A percentile compares a stretch with the other conserved stretches of the same genome.
Evolutionary conservation across 129 eudicot genomes (phyloP).

Genomic region (Tanacetum coccineum): DNA sequence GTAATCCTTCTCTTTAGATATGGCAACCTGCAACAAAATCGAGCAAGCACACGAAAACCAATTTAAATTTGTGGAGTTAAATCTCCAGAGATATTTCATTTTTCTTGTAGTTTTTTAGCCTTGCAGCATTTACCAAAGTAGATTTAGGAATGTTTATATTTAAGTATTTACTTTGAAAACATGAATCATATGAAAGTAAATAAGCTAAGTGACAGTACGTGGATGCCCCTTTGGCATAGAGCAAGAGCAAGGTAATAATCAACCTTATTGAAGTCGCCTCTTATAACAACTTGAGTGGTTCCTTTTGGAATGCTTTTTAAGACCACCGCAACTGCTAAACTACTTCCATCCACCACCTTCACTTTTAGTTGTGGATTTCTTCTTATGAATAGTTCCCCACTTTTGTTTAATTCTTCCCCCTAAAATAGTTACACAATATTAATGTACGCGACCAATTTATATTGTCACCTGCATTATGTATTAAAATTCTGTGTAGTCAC

Average conservation of each 20-base stretch:
- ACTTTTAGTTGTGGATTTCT: conserved; percentile 57
- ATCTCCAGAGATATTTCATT: no score
- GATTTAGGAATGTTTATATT: no score
- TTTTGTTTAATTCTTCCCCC: conserved; percentile 47
- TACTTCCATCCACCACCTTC: conserved; percentile 76
- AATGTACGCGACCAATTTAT: neutral
- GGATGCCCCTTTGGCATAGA: conserved; percentile 63
- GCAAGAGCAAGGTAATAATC: conserved; percentile 53
- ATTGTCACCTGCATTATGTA: neutral
- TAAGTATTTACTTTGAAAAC: no score
- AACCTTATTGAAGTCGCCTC: conserved; percentile 53
- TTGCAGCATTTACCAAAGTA: no score
- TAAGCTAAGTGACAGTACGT: conserved; percentile 33
- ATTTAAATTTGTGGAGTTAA: no score
- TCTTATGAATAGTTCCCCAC: conserved; percentile 47
- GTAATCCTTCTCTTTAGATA: conserved; percentile 41
- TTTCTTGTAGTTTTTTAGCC: no score
- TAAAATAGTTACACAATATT: conserved; percentile 15
- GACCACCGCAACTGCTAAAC: conserved; percentile 68
- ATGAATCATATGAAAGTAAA: neutral
- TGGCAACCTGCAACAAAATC: conserved; percentile 34
- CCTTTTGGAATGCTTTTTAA: conserved; percentile 64
- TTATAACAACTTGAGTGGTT: conserved; percentile 54
- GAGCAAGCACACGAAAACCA: no score
- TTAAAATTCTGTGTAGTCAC: conserved; percentile 18